Base-by-base conservation (phyloP, 441 rosid genomes). In the Viola pubescens region DNA sequence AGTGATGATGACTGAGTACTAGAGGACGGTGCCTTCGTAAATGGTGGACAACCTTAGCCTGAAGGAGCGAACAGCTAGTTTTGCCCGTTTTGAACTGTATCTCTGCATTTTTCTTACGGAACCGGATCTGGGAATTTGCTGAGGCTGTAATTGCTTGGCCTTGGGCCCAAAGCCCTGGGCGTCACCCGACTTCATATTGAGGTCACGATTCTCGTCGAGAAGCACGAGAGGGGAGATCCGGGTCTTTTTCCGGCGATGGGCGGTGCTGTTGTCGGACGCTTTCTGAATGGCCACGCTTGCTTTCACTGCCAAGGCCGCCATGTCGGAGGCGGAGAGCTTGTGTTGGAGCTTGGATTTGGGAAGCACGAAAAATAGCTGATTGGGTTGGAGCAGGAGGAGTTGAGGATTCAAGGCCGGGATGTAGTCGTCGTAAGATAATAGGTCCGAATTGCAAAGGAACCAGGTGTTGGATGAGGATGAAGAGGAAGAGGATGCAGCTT, bases 301-400 rank as follows among this genome's bases (percentile, higher is more conserved):
- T 71, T 79, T 85, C 10, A 88, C 90, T 1, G 96, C 92, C 16
- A 85, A 67, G 16, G 85, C 90, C 0, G 90, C 92, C 92, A 88
- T 88, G 47, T 85, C 90, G 1, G 88, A 66, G 7, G 96, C 82
- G 4, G 80, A 54, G 46, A 88, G 57, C 52, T 61, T 75, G 65
- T 69, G 59, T 38, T 72, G 74, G 3, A 81, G 85, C 74, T 74
- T 83, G 8, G 92, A 78, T 10, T 46, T 49, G 0, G 88, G 88
- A 34, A 88, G 80, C 43, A 88, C 69, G 61, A 83, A 85, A 60
- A 83, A 88, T 14, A 88, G 77, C 52, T 81, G 90, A 69, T 79
- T 61, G 43, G 80, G 52, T n/a, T 56, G 66, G 14, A 88, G 87
- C 9, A 46, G 59, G 44, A 46, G 59, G 44, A 73, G 82, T 9